Evolutionary conservation across 257 asterid species (phyloP), one percentile per base, ranked within the genome.

Genomic region (Solanum tarapatanum): DNA sequence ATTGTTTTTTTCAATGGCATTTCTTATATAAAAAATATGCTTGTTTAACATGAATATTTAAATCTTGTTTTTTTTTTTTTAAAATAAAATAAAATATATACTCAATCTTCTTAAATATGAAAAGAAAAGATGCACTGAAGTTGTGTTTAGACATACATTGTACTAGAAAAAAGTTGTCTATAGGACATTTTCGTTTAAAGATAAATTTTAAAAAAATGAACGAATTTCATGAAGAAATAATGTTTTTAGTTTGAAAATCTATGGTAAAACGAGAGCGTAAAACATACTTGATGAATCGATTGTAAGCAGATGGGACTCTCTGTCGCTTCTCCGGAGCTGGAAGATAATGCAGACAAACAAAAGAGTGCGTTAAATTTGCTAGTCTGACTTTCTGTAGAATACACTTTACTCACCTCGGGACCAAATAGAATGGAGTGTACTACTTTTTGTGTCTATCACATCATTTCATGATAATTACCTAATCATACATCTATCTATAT

Each of bases 291-390:
- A 96, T 96, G 94, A 96, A 96, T 11, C 98, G 95, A 90, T 96
- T 96, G 95, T 96, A 96, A 87, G 99, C 98, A 87, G 99, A 96
- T 83, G 99, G 99, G 83, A 96, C 99, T 89, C 99, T 93, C 98
- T 96, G 99, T 91, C 99, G 89, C 90, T 96, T 96, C 93, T 95
- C 99, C 91, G 99, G 99, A 84, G 98, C 99, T 97, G 95, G 82
- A 87, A 87, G 51, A 35, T 8, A 51, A 51, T 12, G 88, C 83
- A 94, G 90, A 91, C 90, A 92, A 92, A 92, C 88, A 90, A 92
- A 80, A 91, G 87, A 90, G 92, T 84, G 89, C 89, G 32, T 89
- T 87, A 87, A 91, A 90, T 90, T 90, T 88, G 90, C 88, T 90
- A 88, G 87, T 92, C 93, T 93, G 95, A 93, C 97, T 93, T 93